Base-by-base conservation (phyloP, 805 yeast species). In the Suhomyces tanzawaensis region DNA sequence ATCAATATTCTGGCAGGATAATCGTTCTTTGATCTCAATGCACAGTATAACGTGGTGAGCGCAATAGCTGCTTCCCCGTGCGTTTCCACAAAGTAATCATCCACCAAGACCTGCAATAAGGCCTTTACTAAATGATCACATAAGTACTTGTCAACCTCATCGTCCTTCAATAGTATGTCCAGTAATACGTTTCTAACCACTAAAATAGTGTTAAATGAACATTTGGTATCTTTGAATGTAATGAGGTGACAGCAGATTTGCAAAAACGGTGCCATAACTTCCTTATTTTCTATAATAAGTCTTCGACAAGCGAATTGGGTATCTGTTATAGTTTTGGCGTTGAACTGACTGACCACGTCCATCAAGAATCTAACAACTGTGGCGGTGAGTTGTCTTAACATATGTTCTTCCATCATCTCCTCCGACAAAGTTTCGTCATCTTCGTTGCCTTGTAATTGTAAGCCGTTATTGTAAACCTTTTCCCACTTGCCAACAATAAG, bases 361-460 rank as follows among this genome's bases (percentile, higher is more conserved):
- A 90, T 86, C 46, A 93, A 62, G 53, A 90, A 72, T 42, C 97
- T 71, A 37, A 84, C 96, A 8, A 87, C 87, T 3, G 95, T 90
- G 2, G 95, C 95, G 0, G 98, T 90, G 27, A 93, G 74, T 58
- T 93, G 98, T 49, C 99, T 72, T 42, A 91, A 67, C 70, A 91
- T 75, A 60, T 91, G 96, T 57, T 93, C 99, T 49, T 91, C 97
- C 85, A 93, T 83, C 95, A 93, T 93, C 56, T 93, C 99, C 49
- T 90, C 96, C n/a, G 93, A 82, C 52, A 91, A 71, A 17, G 88
- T 86, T 36, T 81, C 90, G 50, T 89, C 95, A 44, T 80, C 82
- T 29, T 76, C 79, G 29, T 74, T 72, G 0, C 81, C 81, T 48
- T 74, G 78, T 27, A 74, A 60, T 46, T 76, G 79, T 26, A 77